These are phyloP conservation scores for Eremomyces bilateralis DNA, from an alignment of 495 filamentous ascomycete species.

Conservation along the genomic window DNA sequence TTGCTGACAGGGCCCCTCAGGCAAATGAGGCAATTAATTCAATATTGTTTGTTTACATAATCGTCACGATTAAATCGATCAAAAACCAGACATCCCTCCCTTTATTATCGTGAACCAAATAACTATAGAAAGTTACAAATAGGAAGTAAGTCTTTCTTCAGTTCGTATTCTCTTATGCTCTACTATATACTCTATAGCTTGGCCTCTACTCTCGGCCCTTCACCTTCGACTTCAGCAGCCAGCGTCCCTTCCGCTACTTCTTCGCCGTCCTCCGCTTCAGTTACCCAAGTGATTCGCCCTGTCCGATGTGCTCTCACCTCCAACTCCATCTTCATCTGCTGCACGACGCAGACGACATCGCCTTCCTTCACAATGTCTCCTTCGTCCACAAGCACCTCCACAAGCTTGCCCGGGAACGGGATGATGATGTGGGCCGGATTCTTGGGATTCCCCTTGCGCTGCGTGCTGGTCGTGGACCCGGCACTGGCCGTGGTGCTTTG, in stretches of 20 bases:
- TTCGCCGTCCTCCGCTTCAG: slow-evolving; percentile 35
- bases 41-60: too few relatives aligned
- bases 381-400: slow-evolving; percentile 32
- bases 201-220: slow-evolving; percentile 7
- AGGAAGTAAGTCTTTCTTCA: too few relatives aligned
- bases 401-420: slow-evolving; percentile 34
- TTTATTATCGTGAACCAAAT: too few relatives aligned
- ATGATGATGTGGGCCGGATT: slow-evolving; percentile 34
- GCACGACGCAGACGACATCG: slow-evolving; percentile 36
- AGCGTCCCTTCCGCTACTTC: slow-evolving; percentile 37
- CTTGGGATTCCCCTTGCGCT: slow-evolving; percentile 27
- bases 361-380: slow-evolving; percentile 30
- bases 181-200: slow-evolving; percentile 9
- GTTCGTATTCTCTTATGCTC: too few relatives aligned
- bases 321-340: slow-evolving; percentile 50
- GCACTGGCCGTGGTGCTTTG: slow-evolving; percentile 27
- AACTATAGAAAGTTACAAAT: too few relatives aligned
- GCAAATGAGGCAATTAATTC: too few relatives aligned
- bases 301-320: slow-evolving; percentile 30
- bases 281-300: slow-evolving; percentile 31
- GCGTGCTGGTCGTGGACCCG: slow-evolving; percentile 24
- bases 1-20: too few relatives aligned
- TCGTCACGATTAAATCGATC: too few relatives aligned
- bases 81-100: too few relatives aligned
- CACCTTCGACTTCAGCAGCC: slow-evolving; percentile 28